Base-by-base conservation (phyloP, 2,329 filamentous ascomycete genomes). In the Neonectria hederae region DNA sequence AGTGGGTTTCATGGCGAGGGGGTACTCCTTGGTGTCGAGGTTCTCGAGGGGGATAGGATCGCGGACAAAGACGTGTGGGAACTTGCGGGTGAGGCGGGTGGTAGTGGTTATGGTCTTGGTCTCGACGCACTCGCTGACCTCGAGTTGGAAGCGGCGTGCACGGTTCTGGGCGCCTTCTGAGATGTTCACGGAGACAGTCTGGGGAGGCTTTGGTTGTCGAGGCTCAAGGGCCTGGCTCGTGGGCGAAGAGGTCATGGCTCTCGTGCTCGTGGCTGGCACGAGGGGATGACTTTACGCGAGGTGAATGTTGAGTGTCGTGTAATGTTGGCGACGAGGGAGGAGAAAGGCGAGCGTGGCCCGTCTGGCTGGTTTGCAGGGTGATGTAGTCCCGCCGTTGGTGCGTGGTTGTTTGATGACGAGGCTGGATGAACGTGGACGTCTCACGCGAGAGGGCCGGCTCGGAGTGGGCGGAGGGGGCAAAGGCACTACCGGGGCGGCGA, bases 21-120 rank as follows among this genome's bases (percentile, higher is more conserved):
- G 96, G 77, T 97, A 99, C 72, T 96, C 89, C 77, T 97, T 97
- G 14, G 91, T 85, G 78, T 98, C 94, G 62, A 97, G 87, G 58
- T 90, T 86, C 63, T 87, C 83, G 35, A 94, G 85, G 55, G 89
- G 87, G 57, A 88, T 87, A 24, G 93, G 91, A 63, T 92, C 87
- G 69, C 89, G 89, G 70, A 97, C 88, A 60, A 92, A 84, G 62
- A 97, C 83, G n/a, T 93, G 93, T 51, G 95, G 94, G 70, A 96
- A 97, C 79, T 79, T 93, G 85, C 78, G 90, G 69, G 93, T 92
- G 1, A 94, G 97, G 0, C 93, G 97, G 0, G 94, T 97, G 0
- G 94, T 97, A 0, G 95, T 97, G 1, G 94, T 97, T 66, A 97
- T 89, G 11, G 87, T 90, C 77, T 88, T 90, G 17, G 88, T 90